Base-by-base conservation (phyloP, 2,329 filamentous ascomycete species). In the Metarhizium guizhouense region DNA sequence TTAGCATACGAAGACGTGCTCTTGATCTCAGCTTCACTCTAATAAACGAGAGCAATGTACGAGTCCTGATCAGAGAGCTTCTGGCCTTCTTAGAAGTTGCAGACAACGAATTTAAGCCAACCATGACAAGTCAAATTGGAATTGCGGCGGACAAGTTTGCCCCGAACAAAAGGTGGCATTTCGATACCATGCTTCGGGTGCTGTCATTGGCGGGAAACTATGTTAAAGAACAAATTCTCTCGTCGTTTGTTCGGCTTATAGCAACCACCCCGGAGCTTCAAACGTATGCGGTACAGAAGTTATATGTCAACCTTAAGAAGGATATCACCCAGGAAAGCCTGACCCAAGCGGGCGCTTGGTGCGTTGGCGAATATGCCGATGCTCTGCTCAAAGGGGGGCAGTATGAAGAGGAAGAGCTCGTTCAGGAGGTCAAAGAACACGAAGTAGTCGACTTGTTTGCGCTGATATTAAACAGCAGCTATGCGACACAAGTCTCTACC, bases 271-370 rank as follows among this genome's bases (percentile, higher is more conserved):
- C 92, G 0, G 94, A 99, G 63, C 77, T 97, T 43, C 94, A 99
- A 71, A 96, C 92, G 0, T 99, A 99, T 68, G 92, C 91, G 1
- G 93, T 93, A 4, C 94, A 96, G 67, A 99, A 97, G 71, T 78
- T 99, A 6, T 99, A 96, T 69, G 79, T 85, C 20, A 88, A 88
- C 58, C 76, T 99, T 55, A 96, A 94, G 70, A 94, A 95, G 62
- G 94, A 99, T 64, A 96, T 99, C 64, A 96, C 93, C 2, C 94
- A 99, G 69, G 95, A 99, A 72, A 95, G 91, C 60, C 75, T 99
- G 60, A 96, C 91, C 8, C 82, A 97, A 59, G 91, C 93, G 52
- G 94, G 90, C 42, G 87, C 94, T 6, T 99, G 94, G 94, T 95
- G 94, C 54, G 96, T 99, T 69, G 94, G 95, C 67, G 94, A 99